A percentile compares a stretch with the other conserved stretches of the same genome.
Conservation (phyloP, 202 grass and related monocot species). For the Brachypodium distachyon region DNA sequence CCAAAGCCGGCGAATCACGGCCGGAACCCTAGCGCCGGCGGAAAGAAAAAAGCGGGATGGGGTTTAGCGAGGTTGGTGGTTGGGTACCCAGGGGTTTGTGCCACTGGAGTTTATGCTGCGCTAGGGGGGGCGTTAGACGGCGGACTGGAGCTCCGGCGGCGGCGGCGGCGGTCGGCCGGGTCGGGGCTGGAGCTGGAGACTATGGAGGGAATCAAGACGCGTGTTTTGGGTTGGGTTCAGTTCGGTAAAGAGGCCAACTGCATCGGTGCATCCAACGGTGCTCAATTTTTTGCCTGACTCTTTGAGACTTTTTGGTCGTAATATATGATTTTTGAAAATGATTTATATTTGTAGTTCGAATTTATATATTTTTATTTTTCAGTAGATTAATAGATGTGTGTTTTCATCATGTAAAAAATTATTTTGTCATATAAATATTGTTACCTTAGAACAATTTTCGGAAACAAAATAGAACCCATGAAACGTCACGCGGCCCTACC, state of each 20-base stretch:
- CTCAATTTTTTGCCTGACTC: not conserved
- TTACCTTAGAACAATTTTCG: no score
- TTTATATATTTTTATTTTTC: no score
- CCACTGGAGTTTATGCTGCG: not conserved
- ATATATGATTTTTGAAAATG: no score
- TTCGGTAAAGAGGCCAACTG: not conserved
- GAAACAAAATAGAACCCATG: no score
- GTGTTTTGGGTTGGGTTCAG: not conserved
- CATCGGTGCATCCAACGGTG: not conserved
- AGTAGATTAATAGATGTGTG: no score
- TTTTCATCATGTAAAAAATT: no score
- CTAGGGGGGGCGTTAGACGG: not conserved
- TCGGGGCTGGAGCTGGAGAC: not conserved
- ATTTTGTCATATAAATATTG: no score
- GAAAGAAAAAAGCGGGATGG: not conserved
- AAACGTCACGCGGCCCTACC: no score
- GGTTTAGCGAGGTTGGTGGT: not conserved
- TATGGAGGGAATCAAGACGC: not conserved
- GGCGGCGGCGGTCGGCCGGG: not conserved
- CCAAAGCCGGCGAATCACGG: not conserved
- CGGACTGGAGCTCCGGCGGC: not conserved
- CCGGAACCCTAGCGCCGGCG: not conserved
- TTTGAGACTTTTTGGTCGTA: no score
- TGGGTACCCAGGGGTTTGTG: not conserved
- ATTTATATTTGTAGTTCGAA: no score